Evolutionary conservation across 2,329 filamentous ascomycete species (phyloP).

Genomic region (Diaporthe sp.): DNA sequence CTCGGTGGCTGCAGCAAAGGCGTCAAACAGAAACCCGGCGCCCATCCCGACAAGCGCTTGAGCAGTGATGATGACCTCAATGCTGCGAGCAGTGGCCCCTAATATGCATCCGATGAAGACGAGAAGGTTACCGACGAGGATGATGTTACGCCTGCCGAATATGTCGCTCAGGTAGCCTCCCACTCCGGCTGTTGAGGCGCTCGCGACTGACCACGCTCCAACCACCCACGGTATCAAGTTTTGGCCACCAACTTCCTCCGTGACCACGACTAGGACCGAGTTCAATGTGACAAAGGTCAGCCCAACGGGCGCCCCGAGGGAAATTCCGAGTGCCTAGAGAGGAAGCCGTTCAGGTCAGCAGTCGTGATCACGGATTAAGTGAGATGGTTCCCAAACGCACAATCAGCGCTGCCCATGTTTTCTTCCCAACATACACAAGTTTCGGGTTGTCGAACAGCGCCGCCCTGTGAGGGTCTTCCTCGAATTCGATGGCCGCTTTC

Average conservation of each 20-base stretch:
- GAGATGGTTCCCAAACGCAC: conserved; percentile 2
- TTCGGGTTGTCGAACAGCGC: conserved; percentile 13
- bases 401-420: conserved; percentile 30
- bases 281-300: conserved; percentile 10
- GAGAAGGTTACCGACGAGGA: neutral
- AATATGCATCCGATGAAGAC: conserved; percentile 25
- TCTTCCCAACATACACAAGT: conserved; percentile 28
- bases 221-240: conserved; percentile 28
- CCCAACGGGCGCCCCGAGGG: conserved; percentile 22
- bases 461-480: conserved; percentile 29
- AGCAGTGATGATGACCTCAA: conserved; percentile 21
- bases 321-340: conserved; percentile 19
- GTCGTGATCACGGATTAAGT: neutral
- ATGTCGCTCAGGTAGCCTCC: conserved; percentile 31
- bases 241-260: conserved; percentile 14
- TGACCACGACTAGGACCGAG: conserved; percentile 3
- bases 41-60: conserved; percentile 17
- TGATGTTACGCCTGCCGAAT: conserved; percentile 32
- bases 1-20: conserved; percentile 28
- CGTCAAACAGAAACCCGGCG: conserved; percentile 28
- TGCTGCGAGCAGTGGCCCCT: conserved; percentile 28
- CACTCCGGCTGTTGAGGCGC: neutral
- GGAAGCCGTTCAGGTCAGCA: neutral
- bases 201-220: conserved; percentile 26
- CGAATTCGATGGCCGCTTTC: conserved; percentile 34